phyloP scores from a whole-genome alignment of 148 eudicot species.

The Vaccinium corymbosum region DNA sequence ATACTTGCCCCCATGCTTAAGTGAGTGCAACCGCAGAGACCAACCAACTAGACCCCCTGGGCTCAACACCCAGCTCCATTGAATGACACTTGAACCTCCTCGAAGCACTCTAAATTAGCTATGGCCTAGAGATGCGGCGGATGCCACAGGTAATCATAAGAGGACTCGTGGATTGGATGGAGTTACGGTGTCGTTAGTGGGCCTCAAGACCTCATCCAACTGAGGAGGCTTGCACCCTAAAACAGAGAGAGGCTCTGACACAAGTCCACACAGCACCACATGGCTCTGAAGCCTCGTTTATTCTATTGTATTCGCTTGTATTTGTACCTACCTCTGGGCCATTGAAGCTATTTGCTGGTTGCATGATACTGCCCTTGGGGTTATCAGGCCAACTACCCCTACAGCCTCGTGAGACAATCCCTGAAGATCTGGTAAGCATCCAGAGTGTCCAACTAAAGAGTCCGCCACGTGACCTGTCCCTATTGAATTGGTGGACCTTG shows the following conservation, averaged over 20 bases:
- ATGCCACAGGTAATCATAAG: not conserved
- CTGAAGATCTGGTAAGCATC: not conserved
- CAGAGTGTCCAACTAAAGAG: not conserved
- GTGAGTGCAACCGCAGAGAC: not conserved
- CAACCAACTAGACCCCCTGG: not conserved
- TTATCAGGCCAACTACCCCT: not conserved
- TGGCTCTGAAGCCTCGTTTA: too few relatives aligned
- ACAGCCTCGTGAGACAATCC: not conserved
- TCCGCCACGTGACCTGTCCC: not conserved
- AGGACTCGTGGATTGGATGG: not conserved
- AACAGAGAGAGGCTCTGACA: too few relatives aligned
- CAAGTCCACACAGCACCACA: too few relatives aligned
- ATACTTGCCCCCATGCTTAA: not conserved
- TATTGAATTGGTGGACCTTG: not conserved
- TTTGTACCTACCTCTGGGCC: not conserved
- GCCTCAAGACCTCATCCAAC: not conserved
- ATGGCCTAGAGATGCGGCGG: not conserved
- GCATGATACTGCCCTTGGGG: not conserved
- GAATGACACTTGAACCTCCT: not conserved
- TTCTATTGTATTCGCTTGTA: too few relatives aligned
- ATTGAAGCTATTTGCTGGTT: not conserved
- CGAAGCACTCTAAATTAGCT: not conserved
- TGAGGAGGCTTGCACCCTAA: not conserved
- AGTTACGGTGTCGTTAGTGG: not conserved
- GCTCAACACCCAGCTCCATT: not conserved